Conservation (phyloP, 1,284 basidiomycete species). For the Pyrrhoderma noxium region DNA sequence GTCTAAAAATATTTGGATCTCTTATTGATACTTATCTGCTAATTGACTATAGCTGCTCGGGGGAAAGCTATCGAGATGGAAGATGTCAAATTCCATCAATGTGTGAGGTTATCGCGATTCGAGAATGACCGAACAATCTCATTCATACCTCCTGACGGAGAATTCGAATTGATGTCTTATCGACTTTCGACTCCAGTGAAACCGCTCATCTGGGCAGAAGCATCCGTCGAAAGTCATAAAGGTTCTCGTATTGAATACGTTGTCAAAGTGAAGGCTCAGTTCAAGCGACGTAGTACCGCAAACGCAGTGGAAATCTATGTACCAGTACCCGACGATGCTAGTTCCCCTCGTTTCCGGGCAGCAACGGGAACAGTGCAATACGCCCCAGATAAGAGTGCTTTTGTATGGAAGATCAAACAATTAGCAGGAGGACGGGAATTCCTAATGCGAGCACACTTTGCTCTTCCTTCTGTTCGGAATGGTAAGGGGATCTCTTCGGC, state of each 20-base stretch:
- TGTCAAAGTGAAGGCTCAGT: slow-evolving; percentile 97
- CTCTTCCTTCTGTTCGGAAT: slow-evolving; percentile 81
- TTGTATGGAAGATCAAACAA: slow-evolving; percentile 98
- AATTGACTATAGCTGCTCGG: slow-evolving; percentile 59
- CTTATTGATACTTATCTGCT: slow-evolving; percentile 2
- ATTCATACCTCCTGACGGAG: slow-evolving; percentile 98
- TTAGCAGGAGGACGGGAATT: slow-evolving; percentile 90
- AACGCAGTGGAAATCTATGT: slow-evolving; percentile 99
- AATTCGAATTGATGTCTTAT: slow-evolving; percentile 98
- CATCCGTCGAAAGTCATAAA: slow-evolving; percentile 89
- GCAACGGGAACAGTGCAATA: slow-evolving; percentile 91
- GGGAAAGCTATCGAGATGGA: slow-evolving; percentile 99
- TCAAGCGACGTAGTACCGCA: slow-evolving; percentile 92
- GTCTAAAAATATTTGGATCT: not conserved
- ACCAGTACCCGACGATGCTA: slow-evolving; percentile 96
- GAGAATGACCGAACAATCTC: slow-evolving; percentile 99
- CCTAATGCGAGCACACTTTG: slow-evolving; percentile 94
- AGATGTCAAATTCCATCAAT: slow-evolving; percentile 99
- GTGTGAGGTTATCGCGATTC: slow-evolving; percentile 97
- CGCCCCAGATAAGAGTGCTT: slow-evolving; percentile 91
- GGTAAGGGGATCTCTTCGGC: slow-evolving; percentile 44
- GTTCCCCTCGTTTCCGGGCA: slow-evolving; percentile 93
- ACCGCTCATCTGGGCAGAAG: slow-evolving; percentile 97
- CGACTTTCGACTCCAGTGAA: slow-evolving; percentile 95
- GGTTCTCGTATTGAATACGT: slow-evolving; percentile 96